Evolutionary conservation across 805 yeast species (phyloP).

Genomic region (Yamadazyma akitaensis): DNA sequence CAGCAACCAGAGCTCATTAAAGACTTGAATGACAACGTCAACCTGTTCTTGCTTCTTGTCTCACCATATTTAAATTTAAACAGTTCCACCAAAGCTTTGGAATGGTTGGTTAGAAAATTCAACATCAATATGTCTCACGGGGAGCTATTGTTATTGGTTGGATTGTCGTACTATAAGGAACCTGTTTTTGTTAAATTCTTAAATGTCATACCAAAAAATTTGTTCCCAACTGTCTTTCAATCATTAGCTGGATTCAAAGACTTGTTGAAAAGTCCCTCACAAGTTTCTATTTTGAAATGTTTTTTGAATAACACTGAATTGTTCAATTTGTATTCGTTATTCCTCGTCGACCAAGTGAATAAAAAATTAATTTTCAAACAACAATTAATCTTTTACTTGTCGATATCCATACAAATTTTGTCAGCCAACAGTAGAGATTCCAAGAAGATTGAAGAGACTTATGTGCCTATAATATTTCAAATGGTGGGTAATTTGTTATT

Average conservation of each 20-base stretch:
- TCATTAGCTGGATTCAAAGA: slow-evolving; percentile 71
- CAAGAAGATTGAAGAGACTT: slow-evolving; percentile 43
- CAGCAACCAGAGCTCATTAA: slow-evolving; percentile 74
- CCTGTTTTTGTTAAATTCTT: slow-evolving; percentile 74
- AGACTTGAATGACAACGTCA: slow-evolving; percentile 71
- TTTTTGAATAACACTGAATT: slow-evolving; percentile 65
- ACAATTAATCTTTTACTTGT: slow-evolving; percentile 75
- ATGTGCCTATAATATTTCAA: slow-evolving; percentile 57
- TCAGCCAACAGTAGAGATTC: slow-evolving; percentile 54
- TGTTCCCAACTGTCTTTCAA: slow-evolving; percentile 73
- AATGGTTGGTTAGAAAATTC: slow-evolving; percentile 93
- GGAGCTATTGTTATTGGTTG: slow-evolving; percentile 66
- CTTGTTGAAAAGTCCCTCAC: slow-evolving; percentile 60
- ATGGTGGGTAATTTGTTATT: slow-evolving; percentile 52
- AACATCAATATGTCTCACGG: slow-evolving; percentile 78
- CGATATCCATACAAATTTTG: slow-evolving; percentile 64
- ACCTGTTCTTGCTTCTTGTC: slow-evolving; percentile 66
- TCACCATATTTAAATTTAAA: slow-evolving; percentile 75
- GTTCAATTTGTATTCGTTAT: slow-evolving; percentile 61
- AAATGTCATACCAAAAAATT: slow-evolving; percentile 57
- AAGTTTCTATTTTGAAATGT: slow-evolving; percentile 64
- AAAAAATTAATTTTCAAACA: slow-evolving; percentile 60
- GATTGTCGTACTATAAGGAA: slow-evolving; percentile 75
- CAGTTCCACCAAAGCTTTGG: slow-evolving; percentile 78
- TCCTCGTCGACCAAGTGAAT: slow-evolving; percentile 46